Percentiles rank a stretch among this genome's conserved stretches.
phyloP scores from a whole-genome alignment of 192 early-diverging fungal genomes.

The Coemansia sp. region DNA sequence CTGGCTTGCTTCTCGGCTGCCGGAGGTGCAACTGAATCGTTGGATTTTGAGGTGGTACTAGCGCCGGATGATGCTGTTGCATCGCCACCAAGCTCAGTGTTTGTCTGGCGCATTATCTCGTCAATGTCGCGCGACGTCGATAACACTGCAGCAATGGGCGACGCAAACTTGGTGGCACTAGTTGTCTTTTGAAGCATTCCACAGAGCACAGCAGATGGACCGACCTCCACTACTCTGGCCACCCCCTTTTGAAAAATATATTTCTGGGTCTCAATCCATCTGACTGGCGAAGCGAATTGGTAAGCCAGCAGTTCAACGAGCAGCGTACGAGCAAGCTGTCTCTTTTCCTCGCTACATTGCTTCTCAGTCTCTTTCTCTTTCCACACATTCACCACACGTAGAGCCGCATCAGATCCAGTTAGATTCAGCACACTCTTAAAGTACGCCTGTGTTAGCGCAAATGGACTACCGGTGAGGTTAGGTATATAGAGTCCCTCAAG shows the following conservation, averaged over 20 bases:
- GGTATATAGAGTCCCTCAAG: conserved; percentile 87
- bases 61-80: too few relatives aligned
- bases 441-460: conserved; percentile 70
- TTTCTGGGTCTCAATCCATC: conserved; percentile 98
- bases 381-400: conserved; percentile 66
- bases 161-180: conserved; percentile 59
- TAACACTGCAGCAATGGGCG: conserved; percentile 71
- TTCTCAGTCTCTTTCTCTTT: conserved; percentile 60
- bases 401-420: conserved; percentile 65
- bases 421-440: conserved; percentile 64
- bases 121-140: conserved; percentile 62
- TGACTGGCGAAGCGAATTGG: conserved; percentile 91
- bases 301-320: conserved; percentile 87
- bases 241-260: conserved; percentile 73
- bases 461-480: conserved; percentile 90
- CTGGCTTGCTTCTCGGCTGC: too few relatives aligned
- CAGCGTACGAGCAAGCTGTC: conserved; percentile 76
- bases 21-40: too few relatives aligned
- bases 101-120: conserved; percentile 58
- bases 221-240: conserved; percentile 83
- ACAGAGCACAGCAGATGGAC: conserved; percentile 80
- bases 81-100: too few relatives aligned
- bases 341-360: conserved; percentile 64
- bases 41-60: too few relatives aligned
- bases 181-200: conserved; percentile 87